These are phyloP conservation scores for Pestalotiopsis sp. DNA, from an alignment of 2,329 filamentous ascomycete species.

Conservation along the genomic window DNA sequence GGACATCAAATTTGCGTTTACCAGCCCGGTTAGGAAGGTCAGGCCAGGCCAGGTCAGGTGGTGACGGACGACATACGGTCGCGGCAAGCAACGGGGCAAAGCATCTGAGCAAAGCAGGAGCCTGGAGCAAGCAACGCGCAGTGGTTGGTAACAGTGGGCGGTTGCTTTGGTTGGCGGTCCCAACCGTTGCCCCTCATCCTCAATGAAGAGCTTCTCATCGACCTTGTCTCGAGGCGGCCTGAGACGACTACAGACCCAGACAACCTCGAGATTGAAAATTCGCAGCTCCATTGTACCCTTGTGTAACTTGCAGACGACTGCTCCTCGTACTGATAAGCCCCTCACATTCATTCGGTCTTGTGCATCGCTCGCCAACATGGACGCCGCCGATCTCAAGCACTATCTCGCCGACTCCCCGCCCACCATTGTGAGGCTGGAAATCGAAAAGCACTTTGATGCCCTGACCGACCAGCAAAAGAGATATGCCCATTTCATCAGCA, in stretches of 20 bases:
- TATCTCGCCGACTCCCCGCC: constrained; percentile 93
- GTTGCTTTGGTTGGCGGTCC: not conserved
- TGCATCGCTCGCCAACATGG: constrained; percentile 46
- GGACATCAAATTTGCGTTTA: not conserved
- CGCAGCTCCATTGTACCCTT: constrained; percentile 11
- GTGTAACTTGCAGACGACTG: not conserved
- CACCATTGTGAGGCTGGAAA: constrained; percentile 82
- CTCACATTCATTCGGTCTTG: constrained; percentile 13
- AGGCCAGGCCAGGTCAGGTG: not conserved
- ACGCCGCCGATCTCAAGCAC: constrained; percentile 65
- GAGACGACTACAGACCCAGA: constrained; percentile 2
- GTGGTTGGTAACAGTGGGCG: not conserved
- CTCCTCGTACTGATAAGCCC: not conserved
- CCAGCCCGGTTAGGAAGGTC: constrained; percentile 12
- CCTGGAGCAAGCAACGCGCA: not conserved
- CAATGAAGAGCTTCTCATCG: constrained; percentile 10
- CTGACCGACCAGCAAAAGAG: constrained; percentile 76
- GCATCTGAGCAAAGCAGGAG: not conserved
- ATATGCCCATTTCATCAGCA: constrained; percentile 89
- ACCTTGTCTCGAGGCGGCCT: constrained; percentile 9
- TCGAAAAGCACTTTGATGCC: constrained; percentile 89
- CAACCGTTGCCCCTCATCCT: not conserved
- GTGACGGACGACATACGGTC: constrained; percentile 3
- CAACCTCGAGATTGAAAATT: constrained; percentile 17
- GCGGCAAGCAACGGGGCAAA: constrained; percentile 1